Evolutionary conservation across 1,284 basidiomycete genomes (phyloP), one percentile per base, ranked within the genome.

Genomic region (Cutaneotrichosporon sp.): DNA sequence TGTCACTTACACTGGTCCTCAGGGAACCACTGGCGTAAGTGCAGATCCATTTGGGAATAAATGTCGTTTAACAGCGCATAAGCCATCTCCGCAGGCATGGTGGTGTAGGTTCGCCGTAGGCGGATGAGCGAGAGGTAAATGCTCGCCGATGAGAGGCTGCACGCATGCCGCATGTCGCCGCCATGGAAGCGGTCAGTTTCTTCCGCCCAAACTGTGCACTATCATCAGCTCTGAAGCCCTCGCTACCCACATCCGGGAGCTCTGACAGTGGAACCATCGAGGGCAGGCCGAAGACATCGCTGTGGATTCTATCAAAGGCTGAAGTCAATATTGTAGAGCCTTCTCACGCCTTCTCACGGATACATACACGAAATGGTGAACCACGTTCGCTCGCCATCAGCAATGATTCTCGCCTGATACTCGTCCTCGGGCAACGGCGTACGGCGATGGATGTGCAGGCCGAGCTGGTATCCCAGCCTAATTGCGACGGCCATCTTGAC

Each of bases 401-500:
- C 31, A 16, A 43, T 33, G 3, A 43, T 27, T 4, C 55, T 41
- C 31, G 43, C 51, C 19, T 46, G 19, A 14, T 38, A 9, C 25
- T 39, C 47, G 24, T 53, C 44, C n/a, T 34, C 34, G 2, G 55
- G 46, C 1, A 57, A 43, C 5, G 46, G 42, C 10, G 31, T 20
- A 3, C 33, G 46, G 7, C 37, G 25, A 19, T 46, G 41, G 2
- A 52, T 20, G 35, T 60, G 55, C 24, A 51, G 26, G 6, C 52
- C 37, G 4, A 57, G 27, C 29, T 60, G 55, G 34, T 51, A 54
- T 2, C 45, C 59, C 27, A 60, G 20, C 7, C 52, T 33, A 3
- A 57, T 49, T 1, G 59, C 59, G 16, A 54, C 38, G 4, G 52
- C 55, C 31, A 57, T 22, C 41, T 57, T 57, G 42, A 54, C 25